A percentile compares a stretch with the other conserved stretches of the same genome.
Conservation (phyloP, 495 filamentous ascomycete species). For the Ascodesmis nigricans region DNA sequence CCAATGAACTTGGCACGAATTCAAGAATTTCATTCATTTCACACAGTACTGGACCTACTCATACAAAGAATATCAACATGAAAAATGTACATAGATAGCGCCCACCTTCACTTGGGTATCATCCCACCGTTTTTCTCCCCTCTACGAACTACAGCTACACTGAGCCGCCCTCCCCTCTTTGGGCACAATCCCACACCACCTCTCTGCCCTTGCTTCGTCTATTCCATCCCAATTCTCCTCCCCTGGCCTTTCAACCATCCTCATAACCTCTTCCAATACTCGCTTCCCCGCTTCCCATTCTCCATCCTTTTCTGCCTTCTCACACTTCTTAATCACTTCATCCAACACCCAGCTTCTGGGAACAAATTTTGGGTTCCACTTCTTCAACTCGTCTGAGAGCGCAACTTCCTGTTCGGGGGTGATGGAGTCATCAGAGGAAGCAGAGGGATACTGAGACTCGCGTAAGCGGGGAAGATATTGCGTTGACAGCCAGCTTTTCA, state of each 20-base stretch:
- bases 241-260: slow-evolving; percentile 63
- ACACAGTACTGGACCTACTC: neutral
- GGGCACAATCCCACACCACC: slow-evolving; percentile 79
- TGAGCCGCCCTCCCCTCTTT: slow-evolving; percentile 54
- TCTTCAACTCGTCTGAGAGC: slow-evolving; percentile 61
- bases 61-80: too few relatives aligned
- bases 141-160: slow-evolving; percentile 89
- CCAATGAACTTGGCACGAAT: neutral
- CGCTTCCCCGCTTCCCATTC: slow-evolving; percentile 60
- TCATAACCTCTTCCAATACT: slow-evolving; percentile 50
- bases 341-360: slow-evolving; percentile 81
- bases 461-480: too few relatives aligned
- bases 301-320: too few relatives aligned
- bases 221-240: slow-evolving; percentile 59
- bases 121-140: too few relatives aligned
- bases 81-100: neutral
- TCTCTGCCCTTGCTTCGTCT: slow-evolving; percentile 42
- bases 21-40: neutral
- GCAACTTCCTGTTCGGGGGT: too few relatives aligned
- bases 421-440: too few relatives aligned
- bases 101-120: too few relatives aligned
- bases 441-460: too few relatives aligned
- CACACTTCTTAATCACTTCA: slow-evolving; percentile 71
- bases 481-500: too few relatives aligned
- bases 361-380: slow-evolving; percentile 75